phyloP scores from a whole-genome alignment of 805 yeast species.

The Candida qinlingensis region DNA sequence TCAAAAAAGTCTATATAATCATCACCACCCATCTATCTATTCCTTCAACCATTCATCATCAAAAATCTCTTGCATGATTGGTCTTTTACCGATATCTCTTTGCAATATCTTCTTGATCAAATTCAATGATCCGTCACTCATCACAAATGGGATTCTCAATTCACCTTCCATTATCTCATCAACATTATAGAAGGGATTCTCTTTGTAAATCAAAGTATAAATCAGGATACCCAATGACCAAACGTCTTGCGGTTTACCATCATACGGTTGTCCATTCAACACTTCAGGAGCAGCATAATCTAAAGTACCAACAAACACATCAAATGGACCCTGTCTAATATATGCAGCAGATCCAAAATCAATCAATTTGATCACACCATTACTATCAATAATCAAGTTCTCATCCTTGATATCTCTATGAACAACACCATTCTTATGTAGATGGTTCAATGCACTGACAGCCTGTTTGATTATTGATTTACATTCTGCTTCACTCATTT shows the following conservation, averaged over 20 bases:
- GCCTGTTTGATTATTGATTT: constrained; percentile 74
- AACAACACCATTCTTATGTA: constrained; percentile 81
- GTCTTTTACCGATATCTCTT: constrained; percentile 63
- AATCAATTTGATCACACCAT: constrained; percentile 76
- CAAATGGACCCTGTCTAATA: constrained; percentile 87
- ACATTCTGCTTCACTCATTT: constrained; percentile 77
- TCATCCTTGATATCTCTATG: constrained; percentile 96
- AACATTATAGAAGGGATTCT: constrained; percentile 91
- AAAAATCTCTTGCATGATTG: constrained; percentile 65
- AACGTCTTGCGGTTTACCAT: constrained; percentile 91
- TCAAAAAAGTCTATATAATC: too few relatives aligned
- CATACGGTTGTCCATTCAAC: constrained; percentile 79
- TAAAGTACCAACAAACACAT: constrained; percentile 94
- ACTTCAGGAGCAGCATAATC: constrained; percentile 99
- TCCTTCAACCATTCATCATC: constrained; percentile 62
- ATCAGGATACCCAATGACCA: constrained; percentile 95
- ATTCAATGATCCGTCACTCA: constrained; percentile 52
- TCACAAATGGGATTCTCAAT: constrained; percentile 59
- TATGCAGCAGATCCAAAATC: constrained; percentile 97
- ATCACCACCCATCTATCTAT: too few relatives aligned
- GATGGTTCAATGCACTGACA: constrained; percentile 70
- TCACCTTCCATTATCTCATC: constrained; percentile 95
- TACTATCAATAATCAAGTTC: constrained; percentile 79
- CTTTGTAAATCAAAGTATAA: constrained; percentile 86
- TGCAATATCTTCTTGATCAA: constrained; percentile 62